Percentiles rank a stretch among this genome's conserved stretches.
These are phyloP conservation scores for Fusarium sororula DNA, from an alignment of 2,329 filamentous ascomycete species.

Conservation along the genomic window DNA sequence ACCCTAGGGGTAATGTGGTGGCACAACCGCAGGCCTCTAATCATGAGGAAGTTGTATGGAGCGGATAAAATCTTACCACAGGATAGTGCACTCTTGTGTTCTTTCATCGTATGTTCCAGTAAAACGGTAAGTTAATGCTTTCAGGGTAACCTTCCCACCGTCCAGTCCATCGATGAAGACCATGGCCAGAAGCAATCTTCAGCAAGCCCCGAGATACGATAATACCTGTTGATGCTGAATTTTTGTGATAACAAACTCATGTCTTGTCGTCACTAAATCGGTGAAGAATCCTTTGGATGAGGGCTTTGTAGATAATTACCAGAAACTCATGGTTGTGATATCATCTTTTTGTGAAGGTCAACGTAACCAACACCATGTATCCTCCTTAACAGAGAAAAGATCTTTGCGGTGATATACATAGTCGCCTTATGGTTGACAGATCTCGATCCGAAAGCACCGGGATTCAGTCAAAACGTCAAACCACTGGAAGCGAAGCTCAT, in stretches of 20 bases:
- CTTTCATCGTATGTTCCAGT: background rate
- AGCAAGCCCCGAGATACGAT: background rate
- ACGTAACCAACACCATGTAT: background rate
- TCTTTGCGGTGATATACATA: background rate
- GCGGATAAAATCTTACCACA: too few relatives aligned
- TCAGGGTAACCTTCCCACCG: background rate
- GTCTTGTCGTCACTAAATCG: background rate
- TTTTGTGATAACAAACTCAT: background rate
- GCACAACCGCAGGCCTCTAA: background rate
- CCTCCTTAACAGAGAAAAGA: conserved; percentile 4
- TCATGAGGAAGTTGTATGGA: background rate
- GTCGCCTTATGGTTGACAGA: background rate
- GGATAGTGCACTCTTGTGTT: background rate
- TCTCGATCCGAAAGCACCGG: background rate
- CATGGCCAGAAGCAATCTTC: background rate
- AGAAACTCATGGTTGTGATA: background rate
- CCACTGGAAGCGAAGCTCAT: background rate
- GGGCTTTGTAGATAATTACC: background rate
- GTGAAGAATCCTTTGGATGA: background rate
- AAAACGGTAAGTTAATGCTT: background rate
- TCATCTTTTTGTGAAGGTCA: background rate
- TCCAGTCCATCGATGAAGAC: background rate
- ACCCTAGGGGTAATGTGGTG: background rate
- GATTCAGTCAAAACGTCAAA: conserved; percentile 4
- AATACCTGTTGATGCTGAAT: background rate